Conservation (phyloP, 2,329 filamentous ascomycete genomes). For the Fusarium equiseti region DNA sequence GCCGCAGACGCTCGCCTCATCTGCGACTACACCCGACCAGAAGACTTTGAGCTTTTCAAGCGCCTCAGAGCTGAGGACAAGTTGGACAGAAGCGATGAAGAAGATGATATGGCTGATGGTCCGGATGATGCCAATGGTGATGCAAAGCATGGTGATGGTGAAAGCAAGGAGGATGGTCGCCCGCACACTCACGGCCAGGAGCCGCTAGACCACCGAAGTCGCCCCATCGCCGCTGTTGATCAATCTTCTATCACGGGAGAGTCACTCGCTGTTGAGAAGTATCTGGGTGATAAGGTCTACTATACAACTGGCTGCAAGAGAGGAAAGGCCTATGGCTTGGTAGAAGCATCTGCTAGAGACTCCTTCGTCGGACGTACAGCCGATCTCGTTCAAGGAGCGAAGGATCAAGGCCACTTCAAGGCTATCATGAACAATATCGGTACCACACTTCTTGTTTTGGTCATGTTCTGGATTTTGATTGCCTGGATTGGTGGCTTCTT, state of each 20-base stretch:
- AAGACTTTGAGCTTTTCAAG: conserved; percentile 36
- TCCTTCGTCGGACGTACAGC: conserved; percentile 34
- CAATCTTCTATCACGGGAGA: conserved; percentile 35
- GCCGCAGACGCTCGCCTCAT: conserved; percentile 30
- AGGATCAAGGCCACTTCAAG: conserved; percentile 36
- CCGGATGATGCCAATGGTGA: conserved; percentile 3
- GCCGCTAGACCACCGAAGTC: conserved; percentile 15
- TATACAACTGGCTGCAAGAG: conserved; percentile 36
- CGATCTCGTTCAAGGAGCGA: conserved; percentile 31
- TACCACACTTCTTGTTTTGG: conserved; percentile 23
- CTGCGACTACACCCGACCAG: conserved; percentile 27
- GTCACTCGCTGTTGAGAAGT: conserved; percentile 31
- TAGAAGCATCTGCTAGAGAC: conserved; percentile 19
- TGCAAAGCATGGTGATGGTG: neutral
- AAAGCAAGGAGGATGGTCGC: neutral
- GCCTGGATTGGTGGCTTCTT: conserved; percentile 35
- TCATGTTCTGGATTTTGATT: conserved; percentile 31
- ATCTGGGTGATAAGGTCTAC: conserved; percentile 27
- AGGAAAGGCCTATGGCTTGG: conserved; percentile 23
- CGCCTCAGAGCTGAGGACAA: conserved; percentile 31
- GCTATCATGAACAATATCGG: conserved; percentile 36
- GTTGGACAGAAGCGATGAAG: conserved; percentile 30
- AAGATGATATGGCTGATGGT: conserved; percentile 19
- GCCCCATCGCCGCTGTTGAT: conserved; percentile 26
- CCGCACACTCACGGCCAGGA: conserved; percentile 7